A percentile compares a stretch with the other conserved stretches of the same genome.
These are phyloP conservation scores for Alternaria rosae DNA, from an alignment of 2,329 filamentous ascomycete species.

Conservation along the genomic window DNA sequence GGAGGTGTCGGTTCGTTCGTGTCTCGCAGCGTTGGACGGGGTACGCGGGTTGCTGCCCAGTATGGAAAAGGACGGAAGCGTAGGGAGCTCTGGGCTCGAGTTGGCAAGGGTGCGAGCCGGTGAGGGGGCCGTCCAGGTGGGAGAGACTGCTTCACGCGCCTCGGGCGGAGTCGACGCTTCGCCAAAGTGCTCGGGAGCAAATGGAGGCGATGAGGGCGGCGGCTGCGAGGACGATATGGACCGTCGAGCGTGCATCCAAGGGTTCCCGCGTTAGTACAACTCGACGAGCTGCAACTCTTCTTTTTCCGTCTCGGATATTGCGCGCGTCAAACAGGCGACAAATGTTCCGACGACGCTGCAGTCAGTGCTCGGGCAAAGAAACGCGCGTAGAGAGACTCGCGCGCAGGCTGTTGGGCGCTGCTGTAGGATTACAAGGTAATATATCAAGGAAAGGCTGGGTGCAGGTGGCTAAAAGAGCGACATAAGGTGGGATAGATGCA, in stretches of 20 bases:
- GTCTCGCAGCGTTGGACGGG: slow-evolving; percentile 44
- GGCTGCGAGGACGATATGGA: slow-evolving; percentile 41
- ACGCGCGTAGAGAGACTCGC: slow-evolving; percentile 25
- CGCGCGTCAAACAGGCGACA: slow-evolving; percentile 28
- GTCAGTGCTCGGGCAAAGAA: slow-evolving; percentile 9
- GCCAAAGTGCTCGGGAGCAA: slow-evolving; percentile 34
- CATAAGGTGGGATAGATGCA: slow-evolving; percentile 41
- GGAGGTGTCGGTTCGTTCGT: slow-evolving; percentile 55
- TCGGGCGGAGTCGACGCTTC: slow-evolving; percentile 31
- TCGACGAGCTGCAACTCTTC: slow-evolving; percentile 25
- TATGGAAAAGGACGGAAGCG: slow-evolving; percentile 44
- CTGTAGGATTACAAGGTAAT: slow-evolving; percentile 36
- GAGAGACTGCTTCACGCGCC: slow-evolving; percentile 38
- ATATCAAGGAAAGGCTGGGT: slow-evolving; percentile 46
- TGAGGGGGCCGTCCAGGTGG: slow-evolving; percentile 50
- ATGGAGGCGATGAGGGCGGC: slow-evolving; percentile 47
- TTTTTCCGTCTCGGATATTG: slow-evolving; percentile 25
- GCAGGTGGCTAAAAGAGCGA: slow-evolving; percentile 48
- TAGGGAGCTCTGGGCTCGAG: slow-evolving; percentile 53
- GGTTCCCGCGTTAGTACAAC: slow-evolving; percentile 24
- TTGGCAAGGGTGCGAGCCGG: slow-evolving; percentile 51
- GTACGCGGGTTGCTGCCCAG: slow-evolving; percentile 44
- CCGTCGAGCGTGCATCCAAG: slow-evolving; percentile 53
- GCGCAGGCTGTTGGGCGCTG: slow-evolving; percentile 33
- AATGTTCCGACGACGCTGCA: slow-evolving; percentile 13